These are phyloP conservation scores for Gossypium longicalyx DNA, from an alignment of 345 rosid genomes.

Conservation along the genomic window DNA sequence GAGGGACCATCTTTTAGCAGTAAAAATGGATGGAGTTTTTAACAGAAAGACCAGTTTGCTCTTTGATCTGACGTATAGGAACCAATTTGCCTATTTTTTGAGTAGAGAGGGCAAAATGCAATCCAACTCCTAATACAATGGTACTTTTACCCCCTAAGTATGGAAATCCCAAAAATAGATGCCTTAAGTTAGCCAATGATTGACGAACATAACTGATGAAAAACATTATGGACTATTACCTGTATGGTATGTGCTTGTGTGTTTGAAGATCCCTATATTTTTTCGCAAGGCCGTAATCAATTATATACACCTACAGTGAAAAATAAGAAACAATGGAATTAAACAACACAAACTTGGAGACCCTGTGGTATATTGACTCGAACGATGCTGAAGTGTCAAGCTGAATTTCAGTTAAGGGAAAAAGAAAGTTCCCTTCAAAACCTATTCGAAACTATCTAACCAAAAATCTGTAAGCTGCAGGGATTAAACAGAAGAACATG, in stretches of 20 bases:
- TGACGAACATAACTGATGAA: neutral
- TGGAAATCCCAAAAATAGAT: neutral
- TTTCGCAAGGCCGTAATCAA: slow-evolving; percentile 88
- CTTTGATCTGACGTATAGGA: too few relatives aligned
- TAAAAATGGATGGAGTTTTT: too few relatives aligned
- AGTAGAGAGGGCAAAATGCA: too few relatives aligned
- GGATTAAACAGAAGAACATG: slow-evolving; percentile 11
- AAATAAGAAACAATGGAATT: neutral
- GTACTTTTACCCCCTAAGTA: too few relatives aligned
- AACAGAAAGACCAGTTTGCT: too few relatives aligned
- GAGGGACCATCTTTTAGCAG: too few relatives aligned
- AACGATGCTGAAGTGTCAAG: neutral
- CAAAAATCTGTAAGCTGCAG: neutral
- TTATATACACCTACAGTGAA: slow-evolving; percentile 54
- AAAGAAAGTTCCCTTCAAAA: neutral
- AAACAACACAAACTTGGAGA: neutral
- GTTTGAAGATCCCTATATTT: slow-evolving; percentile 85
- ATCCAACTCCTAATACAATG: too few relatives aligned
- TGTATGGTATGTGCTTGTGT: slow-evolving; percentile 85
- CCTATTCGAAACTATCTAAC: neutral
- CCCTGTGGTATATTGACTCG: neutral
- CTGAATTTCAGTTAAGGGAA: neutral
- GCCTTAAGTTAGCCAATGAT: neutral
- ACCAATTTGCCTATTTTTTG: too few relatives aligned
- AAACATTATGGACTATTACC: slow-evolving; percentile 24